Evolutionary conservation across 2,329 filamentous ascomycete species (phyloP).

Genomic region (Fusarium penzigii): DNA sequence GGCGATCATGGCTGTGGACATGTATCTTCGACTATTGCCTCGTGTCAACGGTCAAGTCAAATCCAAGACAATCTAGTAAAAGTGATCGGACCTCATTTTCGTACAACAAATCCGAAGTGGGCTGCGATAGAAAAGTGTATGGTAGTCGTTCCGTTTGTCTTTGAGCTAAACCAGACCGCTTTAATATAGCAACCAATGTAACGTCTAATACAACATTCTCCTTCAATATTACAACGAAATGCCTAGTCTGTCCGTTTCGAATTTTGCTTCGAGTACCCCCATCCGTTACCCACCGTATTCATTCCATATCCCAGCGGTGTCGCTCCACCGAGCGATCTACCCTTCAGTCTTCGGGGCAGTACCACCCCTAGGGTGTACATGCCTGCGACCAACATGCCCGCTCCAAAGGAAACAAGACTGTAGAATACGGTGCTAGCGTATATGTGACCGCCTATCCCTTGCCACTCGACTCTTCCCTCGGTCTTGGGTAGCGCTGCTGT

Average conservation of each 20-base stretch:
- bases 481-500: slow-evolving; percentile 68
- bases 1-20: slow-evolving; percentile 51
- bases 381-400: slow-evolving; percentile 53
- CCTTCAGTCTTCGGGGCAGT: slow-evolving; percentile 54
- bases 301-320: slow-evolving; percentile 60
- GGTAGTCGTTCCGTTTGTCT: too few species aligned
- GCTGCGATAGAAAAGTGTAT: too few species aligned
- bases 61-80: slow-evolving; percentile 43
- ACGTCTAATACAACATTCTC: too few species aligned
- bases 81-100: too few species aligned
- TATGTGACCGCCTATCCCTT: slow-evolving; percentile 63
- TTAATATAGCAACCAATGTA: too few species aligned
- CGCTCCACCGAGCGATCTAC: slow-evolving; percentile 54
- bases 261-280: slow-evolving; percentile 49
- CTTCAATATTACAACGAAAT: too few species aligned
- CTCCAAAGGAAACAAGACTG: slow-evolving; percentile 58
- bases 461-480: slow-evolving; percentile 66
- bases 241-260: slow-evolving; percentile 52
- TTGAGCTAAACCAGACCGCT: too few species aligned
- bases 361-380: slow-evolving; percentile 64
- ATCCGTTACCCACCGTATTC: slow-evolving; percentile 55
- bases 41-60: slow-evolving; percentile 39
- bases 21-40: slow-evolving; percentile 52
- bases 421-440: slow-evolving; percentile 67
- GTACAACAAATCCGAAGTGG: too few species aligned